A percentile compares a stretch with the other conserved stretches of the same genome.
Evolutionary conservation across 352 stramenopile genomes (phyloP).

Genomic region (Phytophthora brassicae): DNA sequence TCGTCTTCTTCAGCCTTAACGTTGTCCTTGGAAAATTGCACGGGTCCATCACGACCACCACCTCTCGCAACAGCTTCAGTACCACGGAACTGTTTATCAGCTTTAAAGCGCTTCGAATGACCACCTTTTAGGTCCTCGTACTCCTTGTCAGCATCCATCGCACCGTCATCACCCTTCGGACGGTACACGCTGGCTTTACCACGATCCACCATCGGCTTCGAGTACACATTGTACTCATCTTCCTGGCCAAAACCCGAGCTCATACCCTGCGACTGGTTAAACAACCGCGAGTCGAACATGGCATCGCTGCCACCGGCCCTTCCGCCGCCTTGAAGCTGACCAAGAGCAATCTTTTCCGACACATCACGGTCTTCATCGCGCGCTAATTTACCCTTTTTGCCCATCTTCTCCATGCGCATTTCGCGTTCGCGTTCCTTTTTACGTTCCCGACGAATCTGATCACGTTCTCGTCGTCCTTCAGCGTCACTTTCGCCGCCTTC

Average conservation of each 20-base stretch:
- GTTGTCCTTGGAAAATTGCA: constrained; percentile 86
- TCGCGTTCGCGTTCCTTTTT: constrained; percentile 94
- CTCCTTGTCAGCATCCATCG: constrained; percentile 84
- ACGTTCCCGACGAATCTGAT: constrained; percentile 88
- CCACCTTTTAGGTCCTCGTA: constrained; percentile 91
- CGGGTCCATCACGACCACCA: constrained; percentile 61
- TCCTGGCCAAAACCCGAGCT: constrained; percentile 95
- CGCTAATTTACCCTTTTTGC: constrained; percentile 89
- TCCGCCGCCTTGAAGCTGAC: constrained; percentile 91
- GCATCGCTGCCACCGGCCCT: constrained; percentile 76
- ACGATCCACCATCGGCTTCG: constrained; percentile 95
- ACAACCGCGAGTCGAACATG: constrained; percentile 97
- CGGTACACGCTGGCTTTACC: constrained; percentile 90
- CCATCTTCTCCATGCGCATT: constrained; percentile 95
- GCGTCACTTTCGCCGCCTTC: constrained; percentile 37
- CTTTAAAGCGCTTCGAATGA: constrained; percentile 84
- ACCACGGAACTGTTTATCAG: constrained; percentile 88
- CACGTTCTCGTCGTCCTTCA: constrained; percentile 53
- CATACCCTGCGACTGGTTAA: constrained; percentile 97
- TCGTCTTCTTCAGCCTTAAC: constrained; percentile 44
- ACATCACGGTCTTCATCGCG: constrained; percentile 96
- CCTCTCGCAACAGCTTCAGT: constrained; percentile 60
- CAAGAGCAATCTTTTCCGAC: constrained; percentile 99
- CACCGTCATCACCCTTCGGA: constrained; percentile 87
- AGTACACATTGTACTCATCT: constrained; percentile 99